Evolutionary conservation across 768 basidiomycete species (phyloP), one percentile per base, ranked within the genome.

Genomic region (Russula griseocarnosa): DNA sequence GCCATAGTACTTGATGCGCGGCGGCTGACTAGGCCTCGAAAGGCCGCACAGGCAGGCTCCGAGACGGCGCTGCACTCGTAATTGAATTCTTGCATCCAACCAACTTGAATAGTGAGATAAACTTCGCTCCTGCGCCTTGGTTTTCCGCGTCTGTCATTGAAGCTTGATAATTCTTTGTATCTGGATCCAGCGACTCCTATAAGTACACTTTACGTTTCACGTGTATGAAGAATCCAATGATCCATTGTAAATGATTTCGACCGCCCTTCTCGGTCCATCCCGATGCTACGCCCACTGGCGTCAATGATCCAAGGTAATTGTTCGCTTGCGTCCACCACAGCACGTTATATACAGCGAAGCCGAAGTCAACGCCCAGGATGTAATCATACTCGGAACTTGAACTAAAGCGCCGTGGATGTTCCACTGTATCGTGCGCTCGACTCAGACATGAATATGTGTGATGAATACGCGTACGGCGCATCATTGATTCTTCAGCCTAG

Each of bases 31-130:
- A 5, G 22, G 38, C 32, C 30, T 54, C 10, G 36, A 28, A 40
- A 64, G 63, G 28, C 47, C 20, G 63, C 58, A 16, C 52, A 55
- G 30, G 58, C 38, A 13, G 38, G 34, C 20, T n/a, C 53, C 16
- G 63, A 64, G 46, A 55, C 32, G 5, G 20, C 22, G 28, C 18
- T 64, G 13, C n/a, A 11, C 14, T 54, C 36, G 20, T 59, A 38
- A 28, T 40, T 55, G 20, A 64, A 55, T 42, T 36, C 11, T 14
- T n/a, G 26, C 36, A 22, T 14, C 46, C n/a, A 55, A 55, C 20
- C 24, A 52, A 24, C 46, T 6, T 24, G 46, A 34, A 54, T 16
- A 6, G 20, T 26, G 40, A 42, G 22, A 49, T 11, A 55, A 55
- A 32, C 20, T 20, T 32, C 28, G 26, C 34, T 20, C 36, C 44